Evolutionary conservation across 1,139 yeast genomes (phyloP), one percentile per base, ranked within the genome.

Genomic region (Taphrina flavorubra): DNA sequence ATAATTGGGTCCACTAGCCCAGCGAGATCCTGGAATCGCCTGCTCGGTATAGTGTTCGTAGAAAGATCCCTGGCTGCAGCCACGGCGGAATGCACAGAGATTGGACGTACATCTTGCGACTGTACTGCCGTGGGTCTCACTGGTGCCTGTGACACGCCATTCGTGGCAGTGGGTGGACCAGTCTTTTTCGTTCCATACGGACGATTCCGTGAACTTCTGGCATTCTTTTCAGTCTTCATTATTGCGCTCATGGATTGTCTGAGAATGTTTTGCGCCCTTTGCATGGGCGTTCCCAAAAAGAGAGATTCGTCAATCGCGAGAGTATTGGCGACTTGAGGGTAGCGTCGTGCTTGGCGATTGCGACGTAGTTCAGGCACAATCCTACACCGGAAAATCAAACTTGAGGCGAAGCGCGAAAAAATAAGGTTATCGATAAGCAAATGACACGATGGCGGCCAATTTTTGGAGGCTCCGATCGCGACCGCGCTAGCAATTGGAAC

Each of bases 1-100:
- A 65, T 44, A n/a, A 57, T 65, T 10, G 68, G 68, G 20, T 49
- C 53, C 31, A 65, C 53, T 37, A 58, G 25, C 5, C 53, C 62
- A 37, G 31, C 14, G 31, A 58, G 53, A 20, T 58, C 62, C 25
- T 44, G 62, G 51, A 58, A 58, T 13, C 62, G 42, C 25, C 62
- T 42, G 20, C 51, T 58, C 5, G 62, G 40, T 2, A 58, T 58
- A 1, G 51, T 31, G 51, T 16, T 16, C 11, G 62, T 44, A 16
- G 62, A 58, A 1, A 58, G 39, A 10, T 58, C 53, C 18, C 62
- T 20, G 11, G 62, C 62, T 6, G 62, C 62, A 8, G 53, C 53
- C 11, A 58, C 53, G 53, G 62, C 62, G 31, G 51, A 44, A 13
- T 37, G 20, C 20, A 44, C 53, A 6, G 51, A 36, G 14, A 36